These are phyloP conservation scores for Leucocoprinus leucothites DNA, from an alignment of 768 basidiomycete genomes.

Conservation along the genomic window DNA sequence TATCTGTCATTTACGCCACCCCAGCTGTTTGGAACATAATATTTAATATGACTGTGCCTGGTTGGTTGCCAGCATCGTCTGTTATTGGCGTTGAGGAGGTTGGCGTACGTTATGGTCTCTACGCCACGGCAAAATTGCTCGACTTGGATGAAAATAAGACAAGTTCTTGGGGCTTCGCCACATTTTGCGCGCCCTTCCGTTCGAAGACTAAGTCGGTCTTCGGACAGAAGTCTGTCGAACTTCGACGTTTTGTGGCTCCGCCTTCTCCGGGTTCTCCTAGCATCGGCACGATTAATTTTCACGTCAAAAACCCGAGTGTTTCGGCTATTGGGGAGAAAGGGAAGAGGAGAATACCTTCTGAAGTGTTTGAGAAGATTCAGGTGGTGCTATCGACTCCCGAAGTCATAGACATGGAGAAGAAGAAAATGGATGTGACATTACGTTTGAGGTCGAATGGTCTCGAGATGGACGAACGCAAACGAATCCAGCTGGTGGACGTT, in stretches of 20 bases:
- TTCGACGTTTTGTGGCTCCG: conserved; percentile 55
- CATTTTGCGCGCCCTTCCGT: conserved; percentile 56
- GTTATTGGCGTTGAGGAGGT: conserved; percentile 45
- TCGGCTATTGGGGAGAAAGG: conserved; percentile 17
- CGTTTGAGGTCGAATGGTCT: conserved; percentile 59
- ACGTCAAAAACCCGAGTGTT: conserved; percentile 35
- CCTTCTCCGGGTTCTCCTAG: conserved; percentile 31
- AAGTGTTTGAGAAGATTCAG: conserved; percentile 60
- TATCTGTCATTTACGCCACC: conserved; percentile 1
- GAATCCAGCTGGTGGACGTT: conserved; percentile 55
- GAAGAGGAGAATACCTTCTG: conserved; percentile 39
- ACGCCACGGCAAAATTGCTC: conserved; percentile 61
- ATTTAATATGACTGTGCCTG: conserved; percentile 84
- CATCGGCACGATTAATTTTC: conserved; percentile 36
- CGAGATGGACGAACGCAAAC: conserved; percentile 43
- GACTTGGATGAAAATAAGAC: conserved; percentile 38
- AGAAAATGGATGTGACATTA: conserved; percentile 50
- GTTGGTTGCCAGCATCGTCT: conserved; percentile 78
- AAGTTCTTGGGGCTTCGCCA: conserved; percentile 42
- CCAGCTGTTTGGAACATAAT: conserved; percentile 65
- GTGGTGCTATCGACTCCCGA: conserved; percentile 63
- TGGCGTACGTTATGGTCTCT: conserved; percentile 65
- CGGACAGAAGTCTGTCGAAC: conserved; percentile 38
- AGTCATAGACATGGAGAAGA: conserved; percentile 43
- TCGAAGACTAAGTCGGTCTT: conserved; percentile 38